Conservation (phyloP, 2,329 filamentous ascomycete genomes). For the Didymella exigua region DNA sequence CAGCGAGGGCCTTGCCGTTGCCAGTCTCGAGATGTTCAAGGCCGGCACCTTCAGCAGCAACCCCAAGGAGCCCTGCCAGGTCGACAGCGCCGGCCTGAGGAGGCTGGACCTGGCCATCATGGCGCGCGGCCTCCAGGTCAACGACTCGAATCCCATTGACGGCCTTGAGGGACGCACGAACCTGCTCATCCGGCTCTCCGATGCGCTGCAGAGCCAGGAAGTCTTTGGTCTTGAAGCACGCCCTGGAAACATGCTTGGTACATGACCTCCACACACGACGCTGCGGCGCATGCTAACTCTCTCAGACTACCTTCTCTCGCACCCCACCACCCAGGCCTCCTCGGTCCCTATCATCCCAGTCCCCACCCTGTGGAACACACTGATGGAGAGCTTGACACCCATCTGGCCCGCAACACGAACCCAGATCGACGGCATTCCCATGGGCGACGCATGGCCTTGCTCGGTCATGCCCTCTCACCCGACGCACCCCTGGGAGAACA, state of each 20-base stretch:
- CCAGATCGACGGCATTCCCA: constrained; percentile 80
- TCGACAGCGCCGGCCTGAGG: constrained; percentile 81
- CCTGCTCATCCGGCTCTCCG: constrained; percentile 74
- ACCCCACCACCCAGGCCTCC: constrained; percentile 85
- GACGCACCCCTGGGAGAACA: constrained; percentile 74
- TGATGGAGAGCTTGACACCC: constrained; percentile 82
- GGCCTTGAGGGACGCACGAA: constrained; percentile 84
- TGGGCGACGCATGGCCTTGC: constrained; percentile 96
- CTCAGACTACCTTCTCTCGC: constrained; percentile 86
- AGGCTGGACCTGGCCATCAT: constrained; percentile 75
- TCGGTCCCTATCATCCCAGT: constrained; percentile 86
- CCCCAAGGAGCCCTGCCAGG: constrained; percentile 79
- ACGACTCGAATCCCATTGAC: constrained; percentile 77
- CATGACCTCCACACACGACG: constrained; percentile 19
- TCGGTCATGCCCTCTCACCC: constrained; percentile 78
- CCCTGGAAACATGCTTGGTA: constrained; percentile 94
- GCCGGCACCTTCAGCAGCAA: constrained; percentile 86
- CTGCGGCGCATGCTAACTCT: constrained; percentile 15
- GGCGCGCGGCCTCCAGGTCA: constrained; percentile 83
- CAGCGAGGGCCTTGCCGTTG: constrained; percentile 85
- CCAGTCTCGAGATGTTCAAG: constrained; percentile 91
- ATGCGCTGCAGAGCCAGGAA: constrained; percentile 78
- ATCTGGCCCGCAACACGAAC: constrained; percentile 92
- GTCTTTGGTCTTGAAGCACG: constrained; percentile 84
- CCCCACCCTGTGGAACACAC: constrained; percentile 85